Evolutionary conservation across 106 monocot species (phyloP), one percentile per base, ranked within the genome.

Genomic region (Ottelia alismoides): DNA sequence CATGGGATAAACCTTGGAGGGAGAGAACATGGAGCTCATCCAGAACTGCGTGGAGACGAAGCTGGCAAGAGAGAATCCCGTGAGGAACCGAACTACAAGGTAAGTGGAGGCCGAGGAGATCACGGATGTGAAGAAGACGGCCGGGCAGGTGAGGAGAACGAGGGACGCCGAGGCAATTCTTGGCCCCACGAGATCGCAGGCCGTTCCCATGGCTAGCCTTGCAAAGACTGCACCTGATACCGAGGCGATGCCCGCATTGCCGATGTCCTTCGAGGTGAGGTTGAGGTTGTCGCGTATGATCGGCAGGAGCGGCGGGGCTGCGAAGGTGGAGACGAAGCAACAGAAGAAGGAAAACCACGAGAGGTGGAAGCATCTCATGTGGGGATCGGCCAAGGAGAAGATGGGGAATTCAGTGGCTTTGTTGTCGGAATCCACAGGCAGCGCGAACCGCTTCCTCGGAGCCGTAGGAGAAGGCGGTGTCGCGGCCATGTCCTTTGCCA

Each of bases 321-420:
- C 89, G 66, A 89, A 89, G 57, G 74, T 69, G 46, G 89, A 89
- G 49, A 80, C 79, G 60, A 89, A 89, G 74, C 83, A 84, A 72
- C 65, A 49, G 76, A 84, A 89, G 80, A 89, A 89, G 77, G 79
- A 77, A 80, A 89, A 84, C 89, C 89, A 89, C 7, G 77, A 80
- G 56, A 89, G 83, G 53, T 89, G 89, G 84, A 89, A 89, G 56
- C 74, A 20, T 10, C 52, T 53, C 89, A 89, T 89, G 74, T 89
- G 89, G 0, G 89, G 89, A 3, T 65, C 49, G 11, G 79, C 74
- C 22, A 77, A 54, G 1, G 89, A 89, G 69, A 84, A 59, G 11
- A 59, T 22, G 12, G 45, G 35, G 43, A 59, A 31, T 45, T 59
- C 25, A 9, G 58, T 59, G 25, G 58, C 58, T 45, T 59, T 59